Base-by-base conservation (phyloP, 2,329 filamentous ascomycete species). In the Cladosporium colombiae region DNA sequence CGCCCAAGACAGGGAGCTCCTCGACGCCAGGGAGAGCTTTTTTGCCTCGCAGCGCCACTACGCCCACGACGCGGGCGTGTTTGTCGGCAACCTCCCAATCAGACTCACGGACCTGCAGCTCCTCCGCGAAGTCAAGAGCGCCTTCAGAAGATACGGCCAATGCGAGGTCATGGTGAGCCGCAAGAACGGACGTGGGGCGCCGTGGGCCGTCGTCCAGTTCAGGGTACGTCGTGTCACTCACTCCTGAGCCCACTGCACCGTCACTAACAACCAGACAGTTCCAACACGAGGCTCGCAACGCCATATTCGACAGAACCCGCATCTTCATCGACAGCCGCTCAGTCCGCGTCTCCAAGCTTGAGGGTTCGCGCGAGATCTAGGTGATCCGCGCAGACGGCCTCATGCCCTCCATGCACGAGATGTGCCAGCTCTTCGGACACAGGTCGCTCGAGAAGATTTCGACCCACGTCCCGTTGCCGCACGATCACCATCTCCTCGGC, bases 1-100 rank as follows among this genome's bases (percentile, higher is more conserved):
- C n/a, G 40, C 40, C n/a, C 33, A 16, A 11, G 14, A 53, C 14
- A 2, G 18, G 49, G 23, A 53, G 49, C 31, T 57, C 31, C 3
- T 16, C 13, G 31, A 7, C 2, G 27, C 29, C 5, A 60, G 10
- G n/a, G 37, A 37, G 25, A 21, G 23, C 16, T 23, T 60, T 18
- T 27, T 31, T 11, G 37, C 13, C 16, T 40, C 57, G 8, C 57
- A 60, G 31, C 37, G 57, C 18, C 23, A 31, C 16, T 50, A 27
- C 37, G 23, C 57, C n/a, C 57, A 60, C 27, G 57, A 60, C 10
- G 57, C 57, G 8, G 57, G 37, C 37, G 25, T 60, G 18, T 60
- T 60, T 27, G 37, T 60, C 27, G 57, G 57, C n/a, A 60, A 60
- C 40, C 57, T 60, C 40, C 57, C 57, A 49, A 31, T 11, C n/a